These are phyloP conservation scores for Brassica rapa DNA, from an alignment of 345 rosid species.

Conservation along the genomic window DNA sequence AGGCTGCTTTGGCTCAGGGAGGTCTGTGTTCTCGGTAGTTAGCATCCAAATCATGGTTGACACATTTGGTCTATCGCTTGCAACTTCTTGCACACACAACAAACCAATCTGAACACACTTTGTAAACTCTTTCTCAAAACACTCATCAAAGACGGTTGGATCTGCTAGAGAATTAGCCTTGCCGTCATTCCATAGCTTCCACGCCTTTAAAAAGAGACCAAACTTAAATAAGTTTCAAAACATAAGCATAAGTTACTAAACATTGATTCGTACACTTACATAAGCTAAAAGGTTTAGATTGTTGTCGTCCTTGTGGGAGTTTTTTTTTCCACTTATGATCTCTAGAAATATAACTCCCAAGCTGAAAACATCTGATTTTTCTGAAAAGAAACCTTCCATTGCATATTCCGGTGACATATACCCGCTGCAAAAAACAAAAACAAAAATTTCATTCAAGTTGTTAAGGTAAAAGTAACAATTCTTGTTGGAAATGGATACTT, in stretches of 20 bases:
- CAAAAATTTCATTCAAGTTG: background rate
- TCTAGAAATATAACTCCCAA: constrained; percentile 51
- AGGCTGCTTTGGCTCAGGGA: constrained; percentile 35
- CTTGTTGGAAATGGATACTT: constrained; percentile 11
- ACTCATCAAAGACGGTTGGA: constrained; percentile 26
- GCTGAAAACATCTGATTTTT: constrained; percentile 52
- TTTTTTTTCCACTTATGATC: constrained; percentile 47
- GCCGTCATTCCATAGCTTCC: constrained; percentile 44
- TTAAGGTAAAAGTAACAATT: background rate
- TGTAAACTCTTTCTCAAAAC: constrained; percentile 27
- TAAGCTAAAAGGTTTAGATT: constrained; percentile 37
- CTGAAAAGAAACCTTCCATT: constrained; percentile 47
- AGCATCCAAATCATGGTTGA: constrained; percentile 42
- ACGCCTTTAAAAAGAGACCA: constrained; percentile 39
- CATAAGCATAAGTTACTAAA: background rate
- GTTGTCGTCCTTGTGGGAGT: constrained; percentile 39
- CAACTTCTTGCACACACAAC: constrained; percentile 46
- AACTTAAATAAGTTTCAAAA: constrained; percentile 7
- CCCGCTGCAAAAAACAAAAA: constrained; percentile 37
- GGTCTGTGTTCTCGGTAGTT: constrained; percentile 23
- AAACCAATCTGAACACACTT: constrained; percentile 48
- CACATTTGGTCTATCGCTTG: constrained; percentile 48
- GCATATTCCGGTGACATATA: constrained; percentile 60
- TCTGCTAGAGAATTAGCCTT: constrained; percentile 32
- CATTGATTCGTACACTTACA: constrained; percentile 36